A percentile compares a stretch with the other conserved stretches of the same genome.
These are phyloP conservation scores for Penicillium vulpinum DNA, from an alignment of 2,329 filamentous ascomycete genomes.

Conservation along the genomic window DNA sequence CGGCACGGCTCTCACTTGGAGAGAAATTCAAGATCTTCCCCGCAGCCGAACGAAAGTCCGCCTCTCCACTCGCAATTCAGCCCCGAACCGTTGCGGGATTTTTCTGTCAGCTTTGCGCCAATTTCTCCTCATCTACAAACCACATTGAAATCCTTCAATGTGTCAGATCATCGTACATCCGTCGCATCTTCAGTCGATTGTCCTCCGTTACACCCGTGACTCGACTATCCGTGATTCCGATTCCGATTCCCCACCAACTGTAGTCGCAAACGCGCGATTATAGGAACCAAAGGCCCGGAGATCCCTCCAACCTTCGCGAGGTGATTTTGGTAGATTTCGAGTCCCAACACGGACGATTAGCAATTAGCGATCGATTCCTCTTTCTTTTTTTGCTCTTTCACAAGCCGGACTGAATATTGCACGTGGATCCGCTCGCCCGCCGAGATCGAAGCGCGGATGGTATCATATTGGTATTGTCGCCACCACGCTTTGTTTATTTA, in stretches of 20 bases:
- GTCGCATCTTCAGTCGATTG: constrained; percentile 23
- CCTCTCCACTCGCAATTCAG: constrained; percentile 28
- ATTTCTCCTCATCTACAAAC: background rate
- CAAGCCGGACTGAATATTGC: constrained; percentile 8
- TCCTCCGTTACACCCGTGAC: constrained; percentile 25
- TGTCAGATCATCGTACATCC: constrained; percentile 16
- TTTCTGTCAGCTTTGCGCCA: constrained; percentile 17
- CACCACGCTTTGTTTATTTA: constrained; percentile 16
- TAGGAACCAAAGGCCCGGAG: constrained; percentile 10
- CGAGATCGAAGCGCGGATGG: constrained; percentile 21
- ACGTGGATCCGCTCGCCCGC: constrained; percentile 18
- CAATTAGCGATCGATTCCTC: constrained; percentile 11
- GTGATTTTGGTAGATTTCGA: background rate
- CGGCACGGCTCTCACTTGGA: background rate
- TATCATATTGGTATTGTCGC: constrained; percentile 16
- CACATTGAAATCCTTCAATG: constrained; percentile 22
- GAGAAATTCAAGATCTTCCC: constrained; percentile 19
- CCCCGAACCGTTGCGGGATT: constrained; percentile 27
- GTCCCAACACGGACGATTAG: background rate
- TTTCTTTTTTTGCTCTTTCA: background rate
- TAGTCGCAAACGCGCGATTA: constrained; percentile 26
- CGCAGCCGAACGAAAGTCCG: constrained; percentile 23
- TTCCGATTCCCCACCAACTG: constrained; percentile 20
- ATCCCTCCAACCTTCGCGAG: background rate
- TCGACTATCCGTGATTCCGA: constrained; percentile 12